These are phyloP conservation scores for Delphinella strobiligena DNA, from an alignment of 2,329 filamentous ascomycete genomes.

Conservation along the genomic window DNA sequence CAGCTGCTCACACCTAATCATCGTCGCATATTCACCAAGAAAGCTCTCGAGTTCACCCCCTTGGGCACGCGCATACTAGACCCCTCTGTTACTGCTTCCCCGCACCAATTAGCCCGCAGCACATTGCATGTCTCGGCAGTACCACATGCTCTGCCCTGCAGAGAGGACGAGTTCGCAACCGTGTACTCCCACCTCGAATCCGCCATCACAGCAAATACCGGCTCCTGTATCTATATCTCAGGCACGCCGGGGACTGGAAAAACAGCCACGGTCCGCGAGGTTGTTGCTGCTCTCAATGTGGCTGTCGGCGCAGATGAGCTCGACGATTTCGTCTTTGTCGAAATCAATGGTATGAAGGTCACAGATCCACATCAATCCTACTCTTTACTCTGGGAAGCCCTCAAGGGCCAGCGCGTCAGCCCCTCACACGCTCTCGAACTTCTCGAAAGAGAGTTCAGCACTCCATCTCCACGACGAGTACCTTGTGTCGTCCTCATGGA, in stretches of 20 bases:
- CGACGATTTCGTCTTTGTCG: constrained; percentile 97
- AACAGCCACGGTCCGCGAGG: constrained; percentile 92
- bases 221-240: constrained; percentile 96
- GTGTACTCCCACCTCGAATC: constrained; percentile 91
- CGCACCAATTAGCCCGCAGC: constrained; percentile 81
- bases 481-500: constrained; percentile 98
- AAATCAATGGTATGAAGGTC: constrained; percentile 99
- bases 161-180: constrained; percentile 79
- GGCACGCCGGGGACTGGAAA: constrained; percentile 97
- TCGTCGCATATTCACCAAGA: constrained; percentile 65
- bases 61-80: constrained; percentile 79
- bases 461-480: constrained; percentile 78
- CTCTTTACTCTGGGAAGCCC: constrained; percentile 85
- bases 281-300: constrained; percentile 79
- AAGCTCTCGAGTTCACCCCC: constrained; percentile 87
- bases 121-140: constrained; percentile 90
- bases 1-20: constrained; percentile 43
- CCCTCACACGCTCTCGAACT: constrained; percentile 84
- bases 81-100: constrained; percentile 63
- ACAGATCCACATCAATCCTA: constrained; percentile 97
- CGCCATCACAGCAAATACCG: constrained; percentile 84
- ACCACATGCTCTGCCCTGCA: constrained; percentile 76
- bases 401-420: constrained; percentile 86
- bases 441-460: constrained; percentile 81
- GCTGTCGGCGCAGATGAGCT: constrained; percentile 81